Percentiles rank a stretch among this genome's conserved stretches.
These are phyloP conservation scores for Globisporangium radiosum DNA, from an alignment of 352 stramenopile genomes.

Conservation along the genomic window DNA sequence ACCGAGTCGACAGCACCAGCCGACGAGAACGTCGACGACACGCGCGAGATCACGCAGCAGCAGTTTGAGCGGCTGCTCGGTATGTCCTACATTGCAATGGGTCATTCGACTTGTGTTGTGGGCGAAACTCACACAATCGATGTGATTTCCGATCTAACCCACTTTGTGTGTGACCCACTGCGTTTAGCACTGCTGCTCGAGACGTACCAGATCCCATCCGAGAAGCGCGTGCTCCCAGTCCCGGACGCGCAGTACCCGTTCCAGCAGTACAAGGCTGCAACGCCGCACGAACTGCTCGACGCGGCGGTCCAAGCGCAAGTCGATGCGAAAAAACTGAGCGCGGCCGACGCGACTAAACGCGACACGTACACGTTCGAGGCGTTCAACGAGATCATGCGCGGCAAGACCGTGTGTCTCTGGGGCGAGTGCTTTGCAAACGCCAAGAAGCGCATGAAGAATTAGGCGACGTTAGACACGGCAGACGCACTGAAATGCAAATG, in stretches of 20 bases:
- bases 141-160: too few species aligned
- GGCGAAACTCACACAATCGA: too few species aligned
- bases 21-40: slow-evolving; percentile 19
- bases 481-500: background rate
- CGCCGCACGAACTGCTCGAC: slow-evolving; percentile 26
- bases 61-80: slow-evolving; percentile 56
- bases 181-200: slow-evolving; percentile 45
- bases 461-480: slow-evolving; percentile 2
- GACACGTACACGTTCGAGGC: slow-evolving; percentile 66
- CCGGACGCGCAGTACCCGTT: slow-evolving; percentile 69
- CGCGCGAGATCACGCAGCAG: slow-evolving; percentile 41
- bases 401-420: slow-evolving; percentile 79
- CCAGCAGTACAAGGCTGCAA: slow-evolving; percentile 62
- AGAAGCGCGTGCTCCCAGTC: slow-evolving; percentile 72
- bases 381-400: slow-evolving; percentile 71
- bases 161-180: too few species aligned
- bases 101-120: too few species aligned
- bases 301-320: slow-evolving; percentile 33
- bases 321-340: slow-evolving; percentile 44
- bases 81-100: slow-evolving; percentile 4
- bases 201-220: slow-evolving; percentile 80
- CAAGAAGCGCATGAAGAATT: slow-evolving; percentile 85
- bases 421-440: slow-evolving; percentile 79
- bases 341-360: slow-evolving; percentile 42
- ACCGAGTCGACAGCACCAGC: slow-evolving; percentile 23